Conservation (phyloP, 495 filamentous ascomycete genomes). For the Tirmania nivea region DNA sequence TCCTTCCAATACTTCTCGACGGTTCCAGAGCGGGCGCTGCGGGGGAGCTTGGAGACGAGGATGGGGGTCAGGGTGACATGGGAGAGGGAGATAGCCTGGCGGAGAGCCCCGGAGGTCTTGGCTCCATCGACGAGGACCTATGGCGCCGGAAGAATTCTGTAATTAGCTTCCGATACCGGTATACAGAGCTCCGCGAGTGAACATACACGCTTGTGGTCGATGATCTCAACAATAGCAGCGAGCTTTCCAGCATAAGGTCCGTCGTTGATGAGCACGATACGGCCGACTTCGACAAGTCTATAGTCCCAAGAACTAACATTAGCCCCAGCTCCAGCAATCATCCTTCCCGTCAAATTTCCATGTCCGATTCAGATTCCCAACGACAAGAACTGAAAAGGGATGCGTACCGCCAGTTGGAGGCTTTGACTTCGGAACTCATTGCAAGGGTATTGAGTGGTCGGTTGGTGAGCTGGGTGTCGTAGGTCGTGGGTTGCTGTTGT, state of each 20-base stretch:
- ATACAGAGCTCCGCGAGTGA: neutral
- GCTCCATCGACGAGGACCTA: slow-evolving; percentile 94
- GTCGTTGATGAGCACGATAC: slow-evolving; percentile 63
- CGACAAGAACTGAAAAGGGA: neutral
- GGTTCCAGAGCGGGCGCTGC: slow-evolving; percentile 58
- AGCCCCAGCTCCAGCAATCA: slow-evolving; percentile 1
- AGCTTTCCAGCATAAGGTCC: slow-evolving; percentile 65
- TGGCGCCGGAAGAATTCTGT: neutral
- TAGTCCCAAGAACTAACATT: slow-evolving; percentile 22
- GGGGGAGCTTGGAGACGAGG: slow-evolving; percentile 69
- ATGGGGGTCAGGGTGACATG: slow-evolving; percentile 74
- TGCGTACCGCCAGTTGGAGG: slow-evolving; percentile 20
- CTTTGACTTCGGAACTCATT: slow-evolving; percentile 17
- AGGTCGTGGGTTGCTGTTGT: slow-evolving; percentile 10
- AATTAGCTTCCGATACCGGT: neutral
- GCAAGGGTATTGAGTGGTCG: slow-evolving; percentile 3
- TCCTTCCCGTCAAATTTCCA: slow-evolving; percentile 1
- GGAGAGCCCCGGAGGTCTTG: slow-evolving; percentile 46
- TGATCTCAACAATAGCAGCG: slow-evolving; percentile 90
- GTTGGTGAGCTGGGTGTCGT: slow-evolving; percentile 6
- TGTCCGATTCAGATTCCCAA: neutral
- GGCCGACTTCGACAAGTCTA: slow-evolving; percentile 93
- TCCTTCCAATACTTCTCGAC: slow-evolving; percentile 73
- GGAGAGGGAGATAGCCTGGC: slow-evolving; percentile 59
- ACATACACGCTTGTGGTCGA: slow-evolving; percentile 98